phyloP scores from a whole-genome alignment of 139 green algal genomes.

The Micromonas commoda region DNA sequence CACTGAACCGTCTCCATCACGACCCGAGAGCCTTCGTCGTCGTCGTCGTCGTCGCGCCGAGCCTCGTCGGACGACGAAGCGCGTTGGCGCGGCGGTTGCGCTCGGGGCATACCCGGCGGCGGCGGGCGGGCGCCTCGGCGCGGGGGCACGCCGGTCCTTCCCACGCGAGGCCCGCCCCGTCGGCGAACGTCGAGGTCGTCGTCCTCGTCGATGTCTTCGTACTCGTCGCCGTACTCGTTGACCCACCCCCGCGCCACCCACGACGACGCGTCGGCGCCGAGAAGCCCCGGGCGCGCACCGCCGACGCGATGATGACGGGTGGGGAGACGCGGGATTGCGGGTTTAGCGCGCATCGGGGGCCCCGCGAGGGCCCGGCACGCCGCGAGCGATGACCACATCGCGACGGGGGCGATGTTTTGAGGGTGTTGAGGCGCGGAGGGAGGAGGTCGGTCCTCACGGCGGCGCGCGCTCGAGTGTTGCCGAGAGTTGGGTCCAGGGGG shows the following conservation, averaged over 20 bases:
- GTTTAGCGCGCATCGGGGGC: no score
- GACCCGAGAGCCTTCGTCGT: neutral
- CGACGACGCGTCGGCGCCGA: neutral
- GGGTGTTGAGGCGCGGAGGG: no score
- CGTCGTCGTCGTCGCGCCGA: neutral
- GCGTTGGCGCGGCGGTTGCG: neutral
- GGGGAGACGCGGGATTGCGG: no score
- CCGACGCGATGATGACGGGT: no score
- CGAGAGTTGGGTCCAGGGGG: no score
- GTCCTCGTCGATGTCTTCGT: neutral
- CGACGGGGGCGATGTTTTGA: no score
- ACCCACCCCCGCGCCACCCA: neutral
- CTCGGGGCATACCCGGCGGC: neutral
- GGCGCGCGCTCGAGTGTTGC: no score
- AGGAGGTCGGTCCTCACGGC: no score
- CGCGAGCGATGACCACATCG: neutral
- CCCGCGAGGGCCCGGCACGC: neutral
- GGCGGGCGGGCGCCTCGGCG: neutral
- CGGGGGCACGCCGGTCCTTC: no score
- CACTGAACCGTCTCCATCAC: neutral
- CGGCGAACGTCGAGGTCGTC: neutral
- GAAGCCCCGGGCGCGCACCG: neutral
- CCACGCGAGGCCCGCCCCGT: neutral
- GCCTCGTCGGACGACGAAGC: neutral
- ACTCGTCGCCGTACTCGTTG: neutral